Evolutionary conservation across 768 basidiomycete species (phyloP).

Genomic region (Lenzites betulinus): DNA sequence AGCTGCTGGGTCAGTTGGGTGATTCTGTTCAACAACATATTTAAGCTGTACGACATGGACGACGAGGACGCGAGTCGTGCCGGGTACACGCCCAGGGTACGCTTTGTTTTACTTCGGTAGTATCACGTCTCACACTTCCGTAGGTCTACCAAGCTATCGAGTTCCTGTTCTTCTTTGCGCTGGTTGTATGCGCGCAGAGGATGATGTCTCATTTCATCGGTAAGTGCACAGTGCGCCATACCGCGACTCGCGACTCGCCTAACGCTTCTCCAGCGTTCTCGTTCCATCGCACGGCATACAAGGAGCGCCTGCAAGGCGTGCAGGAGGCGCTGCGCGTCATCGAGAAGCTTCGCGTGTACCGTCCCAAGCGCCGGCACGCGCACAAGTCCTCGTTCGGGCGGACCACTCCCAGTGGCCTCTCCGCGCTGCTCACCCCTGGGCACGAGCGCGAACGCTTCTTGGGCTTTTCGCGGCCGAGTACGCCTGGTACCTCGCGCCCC

Average conservation of each 20-base stretch:
- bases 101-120: slow-evolving; percentile 21
- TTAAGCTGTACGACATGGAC: slow-evolving; percentile 48
- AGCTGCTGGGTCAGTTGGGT: slow-evolving; percentile 74
- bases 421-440: slow-evolving; percentile 38
- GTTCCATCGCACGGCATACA: slow-evolving; percentile 78
- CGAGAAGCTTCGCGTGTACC: slow-evolving; percentile 67
- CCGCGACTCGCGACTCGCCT: no score
- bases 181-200: slow-evolving; percentile 62
- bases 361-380: slow-evolving; percentile 47
- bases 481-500: slow-evolving; percentile 30
- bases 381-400: slow-evolving; percentile 34
- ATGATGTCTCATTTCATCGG: slow-evolving; percentile 72
- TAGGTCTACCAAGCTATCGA: slow-evolving; percentile 65
- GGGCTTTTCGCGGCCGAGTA: slow-evolving; percentile 28
- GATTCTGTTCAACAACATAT: slow-evolving; percentile 72
- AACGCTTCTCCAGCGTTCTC: slow-evolving; percentile 49
- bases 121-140: no score
- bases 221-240: slow-evolving; percentile 16
- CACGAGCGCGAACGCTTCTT: slow-evolving; percentile 52
- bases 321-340: slow-evolving; percentile 55
- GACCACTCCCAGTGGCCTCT: slow-evolving; percentile 40
- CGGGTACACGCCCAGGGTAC: slow-evolving; percentile 58
- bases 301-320: slow-evolving; percentile 67
- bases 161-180: slow-evolving; percentile 74
- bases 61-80: slow-evolving; percentile 50